phyloP scores from a whole-genome alignment of 2,329 filamentous ascomycete genomes.

The Macrophomina tecta region DNA sequence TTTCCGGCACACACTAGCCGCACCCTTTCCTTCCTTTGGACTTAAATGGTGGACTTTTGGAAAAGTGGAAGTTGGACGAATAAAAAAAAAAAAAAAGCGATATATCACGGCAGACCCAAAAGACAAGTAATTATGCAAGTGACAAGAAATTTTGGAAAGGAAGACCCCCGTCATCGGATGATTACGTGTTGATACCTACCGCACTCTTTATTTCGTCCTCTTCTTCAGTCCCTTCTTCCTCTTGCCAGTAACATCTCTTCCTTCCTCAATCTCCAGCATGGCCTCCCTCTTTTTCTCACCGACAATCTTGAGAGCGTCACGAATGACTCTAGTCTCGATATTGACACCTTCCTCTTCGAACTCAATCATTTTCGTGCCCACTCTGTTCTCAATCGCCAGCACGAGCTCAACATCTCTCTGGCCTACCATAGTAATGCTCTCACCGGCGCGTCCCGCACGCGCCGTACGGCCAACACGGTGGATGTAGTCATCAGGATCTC shows the following conservation, averaged over 20 bases:
- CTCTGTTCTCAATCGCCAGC: constrained; percentile 85
- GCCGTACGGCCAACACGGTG: constrained; percentile 95
- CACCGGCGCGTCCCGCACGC: constrained; percentile 82
- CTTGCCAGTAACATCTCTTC: constrained; percentile 90
- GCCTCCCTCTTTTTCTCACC: constrained; percentile 96
- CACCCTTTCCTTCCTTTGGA: background rate
- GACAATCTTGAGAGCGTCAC: constrained; percentile 85
- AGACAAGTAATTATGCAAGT: background rate
- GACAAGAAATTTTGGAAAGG: background rate
- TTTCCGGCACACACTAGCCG: too few species aligned
- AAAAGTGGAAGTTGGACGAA: background rate
- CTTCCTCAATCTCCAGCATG: constrained; percentile 87
- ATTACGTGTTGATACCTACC: background rate
- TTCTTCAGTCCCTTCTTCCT: constrained; percentile 52
- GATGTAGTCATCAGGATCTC: constrained; percentile 97
- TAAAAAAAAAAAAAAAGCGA: background rate
- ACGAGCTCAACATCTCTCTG: constrained; percentile 91
- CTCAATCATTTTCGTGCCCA: constrained; percentile 78
- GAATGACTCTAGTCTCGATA: constrained; percentile 85
- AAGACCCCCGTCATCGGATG: background rate
- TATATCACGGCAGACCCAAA: background rate
- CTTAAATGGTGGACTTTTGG: background rate
- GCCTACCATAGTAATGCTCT: constrained; percentile 85
- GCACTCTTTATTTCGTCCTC: constrained; percentile 13
- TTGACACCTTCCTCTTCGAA: constrained; percentile 93